Evolutionary conservation across 306 rosid species (phyloP).

Genomic region (Cajanus cajan): DNA sequence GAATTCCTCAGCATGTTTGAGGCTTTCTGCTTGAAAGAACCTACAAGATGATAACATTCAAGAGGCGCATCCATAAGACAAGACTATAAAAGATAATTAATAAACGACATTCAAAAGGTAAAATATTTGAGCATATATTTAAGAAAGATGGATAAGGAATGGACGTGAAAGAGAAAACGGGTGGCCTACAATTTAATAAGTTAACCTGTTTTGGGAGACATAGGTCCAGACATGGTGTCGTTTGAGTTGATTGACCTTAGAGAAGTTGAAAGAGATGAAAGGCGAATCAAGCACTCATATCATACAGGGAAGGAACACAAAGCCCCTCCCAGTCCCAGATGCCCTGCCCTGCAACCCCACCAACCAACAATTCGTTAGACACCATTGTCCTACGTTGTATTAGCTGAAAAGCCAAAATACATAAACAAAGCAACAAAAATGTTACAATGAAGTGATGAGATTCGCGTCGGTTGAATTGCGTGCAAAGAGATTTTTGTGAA

Average conservation of each 20-base stretch:
- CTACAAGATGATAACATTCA: slow-evolving; percentile 37
- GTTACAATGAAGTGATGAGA: background rate
- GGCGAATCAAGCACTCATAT: slow-evolving; percentile 63
- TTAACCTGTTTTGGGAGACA: slow-evolving; percentile 31
- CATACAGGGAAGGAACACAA: slow-evolving; percentile 36
- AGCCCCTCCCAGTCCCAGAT: slow-evolving; percentile 36
- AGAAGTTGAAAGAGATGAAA: slow-evolving; percentile 26
- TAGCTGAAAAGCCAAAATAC: background rate
- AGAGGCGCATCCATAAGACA: slow-evolving; percentile 14
- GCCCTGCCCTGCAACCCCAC: slow-evolving; percentile 54
- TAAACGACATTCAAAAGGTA: background rate
- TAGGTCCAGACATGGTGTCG: slow-evolving; percentile 48
- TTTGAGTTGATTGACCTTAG: slow-evolving; percentile 10
- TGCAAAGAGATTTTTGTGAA: background rate
- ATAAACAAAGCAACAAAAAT: background rate
- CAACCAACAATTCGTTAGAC: background rate
- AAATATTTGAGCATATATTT: background rate
- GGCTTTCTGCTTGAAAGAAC: slow-evolving; percentile 65
- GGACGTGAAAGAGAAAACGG: background rate
- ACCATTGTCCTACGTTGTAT: background rate
- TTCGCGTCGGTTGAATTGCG: background rate
- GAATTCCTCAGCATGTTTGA: slow-evolving; percentile 67
- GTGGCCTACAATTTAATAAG: background rate
- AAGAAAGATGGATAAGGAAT: background rate
- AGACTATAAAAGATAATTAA: background rate